Percentiles rank a stretch among this genome's conserved stretches.
Conservation (phyloP, 2,329 filamentous ascomycete genomes). For the Apiospora aurea region DNA sequence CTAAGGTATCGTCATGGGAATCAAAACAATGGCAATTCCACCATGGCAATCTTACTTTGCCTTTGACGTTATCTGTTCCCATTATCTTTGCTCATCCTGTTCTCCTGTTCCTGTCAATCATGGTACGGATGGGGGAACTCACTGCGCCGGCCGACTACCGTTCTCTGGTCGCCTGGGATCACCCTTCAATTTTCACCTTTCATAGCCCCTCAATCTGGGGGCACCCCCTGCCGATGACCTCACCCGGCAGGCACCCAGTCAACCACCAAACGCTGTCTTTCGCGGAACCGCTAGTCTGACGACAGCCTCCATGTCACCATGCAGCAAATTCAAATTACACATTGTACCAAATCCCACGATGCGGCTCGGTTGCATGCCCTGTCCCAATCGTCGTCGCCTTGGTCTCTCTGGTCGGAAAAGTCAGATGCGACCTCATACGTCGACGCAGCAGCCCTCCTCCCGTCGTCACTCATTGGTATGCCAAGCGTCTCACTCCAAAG, state of each 20-base stretch:
- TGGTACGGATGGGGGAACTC: not conserved
- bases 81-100: not conserved
- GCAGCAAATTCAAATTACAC: not conserved
- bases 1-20: not conserved
- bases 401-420: not conserved
- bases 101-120: conserved; percentile 15
- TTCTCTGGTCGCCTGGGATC: not conserved
- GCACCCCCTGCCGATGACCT: conserved; percentile 15
- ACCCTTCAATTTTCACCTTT: conserved; percentile 1
- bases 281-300: not conserved
- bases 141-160: not conserved
- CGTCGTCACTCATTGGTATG: not conserved
- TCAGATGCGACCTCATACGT: not conserved
- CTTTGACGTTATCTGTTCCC: not conserved
- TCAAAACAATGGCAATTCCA: not conserved
- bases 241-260: not conserved
- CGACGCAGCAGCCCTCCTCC: not conserved
- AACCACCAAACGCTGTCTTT: not conserved
- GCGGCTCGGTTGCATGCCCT: not conserved
- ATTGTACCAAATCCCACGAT: not conserved
- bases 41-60: not conserved
- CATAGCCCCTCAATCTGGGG: conserved; percentile 16
- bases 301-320: conserved; percentile 14
- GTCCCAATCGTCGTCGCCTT: not conserved
- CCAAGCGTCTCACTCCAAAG: conserved; percentile 16